A percentile compares a stretch with the other conserved stretches of the same genome.
Evolutionary conservation across 495 filamentous ascomycete genomes (phyloP).

Genomic region (Penicillium alfredii): DNA sequence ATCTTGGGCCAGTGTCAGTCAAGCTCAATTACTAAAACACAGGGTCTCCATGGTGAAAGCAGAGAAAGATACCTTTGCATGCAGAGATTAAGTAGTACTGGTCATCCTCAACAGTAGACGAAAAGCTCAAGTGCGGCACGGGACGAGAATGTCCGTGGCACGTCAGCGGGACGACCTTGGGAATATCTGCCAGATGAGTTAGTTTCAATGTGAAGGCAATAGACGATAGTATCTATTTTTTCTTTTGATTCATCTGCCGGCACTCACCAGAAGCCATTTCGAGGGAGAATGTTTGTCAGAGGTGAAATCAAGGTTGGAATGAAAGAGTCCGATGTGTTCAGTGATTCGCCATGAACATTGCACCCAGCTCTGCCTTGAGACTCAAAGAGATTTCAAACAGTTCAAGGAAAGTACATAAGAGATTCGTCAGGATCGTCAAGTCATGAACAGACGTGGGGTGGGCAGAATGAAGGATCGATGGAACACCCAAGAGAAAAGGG

Average conservation of each 20-base stretch:
- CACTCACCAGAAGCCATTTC: slow-evolving; percentile 9
- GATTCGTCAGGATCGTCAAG: slow-evolving; percentile 45
- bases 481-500: slow-evolving; percentile 1
- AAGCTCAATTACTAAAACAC: too few species aligned
- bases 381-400: slow-evolving; percentile 13
- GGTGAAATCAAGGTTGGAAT: slow-evolving; percentile 4
- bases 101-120: slow-evolving; percentile 75
- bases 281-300: slow-evolving; percentile 1
- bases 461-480: slow-evolving; percentile 18
- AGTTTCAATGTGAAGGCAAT: too few species aligned
- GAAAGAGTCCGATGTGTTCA: slow-evolving; percentile 5
- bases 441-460: slow-evolving; percentile 31
- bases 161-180: slow-evolving; percentile 80
- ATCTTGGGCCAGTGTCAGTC: slow-evolving; percentile 45
- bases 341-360: too few species aligned
- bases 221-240: too few species aligned
- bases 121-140: slow-evolving; percentile 92
- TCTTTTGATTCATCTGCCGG: too few species aligned
- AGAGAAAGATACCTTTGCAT: slow-evolving; percentile 95
- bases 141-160: slow-evolving; percentile 97
- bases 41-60: too few species aligned
- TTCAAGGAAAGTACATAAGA: slow-evolving; percentile 35
- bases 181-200: slow-evolving; percentile 40
- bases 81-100: slow-evolving; percentile 95
- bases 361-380: too few species aligned